A percentile compares a stretch with the other conserved stretches of the same genome.
Evolutionary conservation across 2,329 filamentous ascomycete species (phyloP).

Genomic region (Fusarium camptoceras): DNA sequence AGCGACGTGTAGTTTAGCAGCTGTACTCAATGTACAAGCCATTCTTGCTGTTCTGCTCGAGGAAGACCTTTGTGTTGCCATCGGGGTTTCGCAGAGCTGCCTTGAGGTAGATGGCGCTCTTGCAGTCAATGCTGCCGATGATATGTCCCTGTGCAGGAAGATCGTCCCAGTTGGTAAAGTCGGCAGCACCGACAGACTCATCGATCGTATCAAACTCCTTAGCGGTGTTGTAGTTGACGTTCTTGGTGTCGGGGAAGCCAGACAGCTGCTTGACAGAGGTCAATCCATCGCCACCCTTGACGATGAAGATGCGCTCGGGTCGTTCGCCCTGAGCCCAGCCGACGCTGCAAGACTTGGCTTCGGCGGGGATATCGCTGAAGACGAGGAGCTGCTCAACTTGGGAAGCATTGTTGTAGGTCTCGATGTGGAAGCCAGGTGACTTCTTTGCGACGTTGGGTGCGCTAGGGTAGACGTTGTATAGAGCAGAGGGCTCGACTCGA

Average conservation of each 20-base stretch:
- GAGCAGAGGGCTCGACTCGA: conserved; percentile 20
- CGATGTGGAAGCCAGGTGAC: conserved; percentile 37
- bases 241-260: conserved; percentile 40
- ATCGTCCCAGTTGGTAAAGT: conserved; percentile 51
- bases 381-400: conserved; percentile 49
- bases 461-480: conserved; percentile 36
- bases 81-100: conserved; percentile 39
- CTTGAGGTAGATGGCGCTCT: conserved; percentile 48
- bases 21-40: conserved; percentile 46
- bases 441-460: conserved; percentile 31
- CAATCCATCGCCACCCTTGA: conserved; percentile 46
- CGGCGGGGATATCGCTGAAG: conserved; percentile 49
- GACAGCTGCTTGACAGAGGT: conserved; percentile 42
- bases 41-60: conserved; percentile 49
- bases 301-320: conserved; percentile 54
- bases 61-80: conserved; percentile 46
- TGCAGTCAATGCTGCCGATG: conserved; percentile 45
- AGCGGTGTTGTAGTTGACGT: conserved; percentile 41
- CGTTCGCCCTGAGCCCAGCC: conserved; percentile 52
- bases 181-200: conserved; percentile 37
- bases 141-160: conserved; percentile 36
- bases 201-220: conserved; percentile 37
- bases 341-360: conserved; percentile 48
- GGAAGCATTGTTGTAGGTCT: conserved; percentile 42
- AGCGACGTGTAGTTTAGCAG: conserved; percentile 3